phyloP scores from a whole-genome alignment of 345 rosid genomes.

The Raphanus raphanistrum region DNA sequence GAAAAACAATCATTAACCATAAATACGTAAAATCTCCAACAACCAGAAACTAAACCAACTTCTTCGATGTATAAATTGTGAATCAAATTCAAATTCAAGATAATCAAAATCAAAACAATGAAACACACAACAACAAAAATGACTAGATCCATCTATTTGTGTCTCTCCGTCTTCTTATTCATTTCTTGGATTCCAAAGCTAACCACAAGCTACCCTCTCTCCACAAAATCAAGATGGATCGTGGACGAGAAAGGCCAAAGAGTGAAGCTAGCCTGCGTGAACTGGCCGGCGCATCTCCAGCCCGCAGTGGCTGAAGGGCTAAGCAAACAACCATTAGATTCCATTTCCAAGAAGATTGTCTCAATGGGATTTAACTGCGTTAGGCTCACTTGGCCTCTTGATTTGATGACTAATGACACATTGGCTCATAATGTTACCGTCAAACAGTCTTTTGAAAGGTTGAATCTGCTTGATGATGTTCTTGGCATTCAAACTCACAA shows the following conservation, averaged over 20 bases:
- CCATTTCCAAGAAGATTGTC: constrained; percentile 39
- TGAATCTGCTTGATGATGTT: constrained; percentile 57
- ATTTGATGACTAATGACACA: constrained; percentile 55
- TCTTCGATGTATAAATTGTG: neutral
- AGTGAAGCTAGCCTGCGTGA: constrained; percentile 69
- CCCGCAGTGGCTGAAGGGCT: constrained; percentile 71
- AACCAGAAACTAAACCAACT: constrained; percentile 19
- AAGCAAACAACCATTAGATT: constrained; percentile 57
- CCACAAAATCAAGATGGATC: constrained; percentile 59
- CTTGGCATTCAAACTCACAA: constrained; percentile 66
- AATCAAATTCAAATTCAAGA: neutral
- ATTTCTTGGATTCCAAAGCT: constrained; percentile 4
- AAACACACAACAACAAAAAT: neutral
- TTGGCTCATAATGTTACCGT: constrained; percentile 51
- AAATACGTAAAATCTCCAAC: constrained; percentile 19
- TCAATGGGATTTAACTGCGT: constrained; percentile 67
- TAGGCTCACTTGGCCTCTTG: constrained; percentile 69
- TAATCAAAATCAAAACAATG: neutral
- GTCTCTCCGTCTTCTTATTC: constrained; percentile 14
- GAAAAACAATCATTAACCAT: neutral
- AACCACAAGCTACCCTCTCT: constrained; percentile 44
- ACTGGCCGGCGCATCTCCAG: constrained; percentile 70
- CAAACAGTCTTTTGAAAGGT: constrained; percentile 54
- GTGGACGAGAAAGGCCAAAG: constrained; percentile 51
- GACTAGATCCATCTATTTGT: neutral